Conservation (phyloP, 2,329 filamentous ascomycete species). For the Penicillium sp. region DNA sequence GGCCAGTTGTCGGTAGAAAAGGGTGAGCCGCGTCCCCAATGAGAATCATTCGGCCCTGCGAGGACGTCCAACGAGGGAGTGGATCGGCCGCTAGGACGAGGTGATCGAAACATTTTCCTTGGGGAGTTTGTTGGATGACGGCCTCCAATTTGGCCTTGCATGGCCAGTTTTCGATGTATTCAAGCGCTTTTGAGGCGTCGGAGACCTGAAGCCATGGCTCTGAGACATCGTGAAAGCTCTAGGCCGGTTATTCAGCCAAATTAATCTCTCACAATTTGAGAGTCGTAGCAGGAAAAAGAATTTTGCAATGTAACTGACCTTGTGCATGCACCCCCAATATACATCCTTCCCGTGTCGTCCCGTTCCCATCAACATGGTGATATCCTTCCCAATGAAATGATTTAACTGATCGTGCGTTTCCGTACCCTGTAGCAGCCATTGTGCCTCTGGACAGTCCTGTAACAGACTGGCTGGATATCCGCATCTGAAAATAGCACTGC, state of each 20-base stretch:
- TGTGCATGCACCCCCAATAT: slow-evolving; percentile 1
- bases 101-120: background rate
- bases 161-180: slow-evolving; percentile 2
- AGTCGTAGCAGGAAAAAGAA: too few relatives aligned
- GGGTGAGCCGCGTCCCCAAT: background rate
- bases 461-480: background rate
- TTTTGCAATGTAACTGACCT: background rate
- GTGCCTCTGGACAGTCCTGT: background rate
- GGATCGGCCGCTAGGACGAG: background rate
- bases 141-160: background rate
- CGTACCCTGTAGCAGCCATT: background rate
- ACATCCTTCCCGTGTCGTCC: slow-evolving; percentile 6
- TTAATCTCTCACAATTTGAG: too few relatives aligned
- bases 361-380: background rate
- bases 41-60: background rate
- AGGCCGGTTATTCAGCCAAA: too few relatives aligned
- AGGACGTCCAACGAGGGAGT: background rate
- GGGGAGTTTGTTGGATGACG: background rate
- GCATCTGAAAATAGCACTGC: background rate
- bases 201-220: background rate
- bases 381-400: slow-evolving; percentile 7
- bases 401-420: background rate
- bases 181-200: background rate
- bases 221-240: background rate
- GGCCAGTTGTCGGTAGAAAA: background rate